These are phyloP conservation scores for Pseudopyricularia javanii DNA, from an alignment of 2,329 filamentous ascomycete genomes.

Conservation along the genomic window DNA sequence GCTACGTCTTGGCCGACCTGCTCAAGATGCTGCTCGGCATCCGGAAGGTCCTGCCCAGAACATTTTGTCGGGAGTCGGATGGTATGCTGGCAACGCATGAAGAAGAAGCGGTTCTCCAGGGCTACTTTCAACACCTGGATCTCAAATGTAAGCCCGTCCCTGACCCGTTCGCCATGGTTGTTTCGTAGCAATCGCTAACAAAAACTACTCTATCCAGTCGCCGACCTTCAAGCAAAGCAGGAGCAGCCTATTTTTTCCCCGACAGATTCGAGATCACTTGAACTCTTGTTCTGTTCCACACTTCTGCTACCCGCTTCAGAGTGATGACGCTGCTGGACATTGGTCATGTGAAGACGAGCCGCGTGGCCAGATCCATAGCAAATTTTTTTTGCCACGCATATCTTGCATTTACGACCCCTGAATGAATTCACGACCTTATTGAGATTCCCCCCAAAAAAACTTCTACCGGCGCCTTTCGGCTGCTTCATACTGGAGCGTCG, in stretches of 20 bases:
- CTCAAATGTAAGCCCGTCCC: conserved; percentile 39
- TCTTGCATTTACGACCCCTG: conserved; percentile 1
- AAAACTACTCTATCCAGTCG: conserved; percentile 13
- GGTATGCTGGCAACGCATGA: conserved; percentile 34
- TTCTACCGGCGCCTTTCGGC: not conserved
- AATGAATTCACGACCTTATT: not conserved
- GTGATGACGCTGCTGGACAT: not conserved
- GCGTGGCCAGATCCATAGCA: not conserved
- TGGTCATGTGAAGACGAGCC: not conserved
- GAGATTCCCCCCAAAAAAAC: not conserved
- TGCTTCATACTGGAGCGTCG: not conserved
- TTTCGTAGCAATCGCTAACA: not conserved
- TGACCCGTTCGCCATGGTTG: not conserved
- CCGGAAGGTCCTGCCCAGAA: conserved; percentile 44
- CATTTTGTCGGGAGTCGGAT: conserved; percentile 27
- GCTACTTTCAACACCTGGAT: conserved; percentile 43
- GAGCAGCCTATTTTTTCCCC: conserved; percentile 39
- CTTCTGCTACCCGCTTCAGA: conserved; percentile 21
- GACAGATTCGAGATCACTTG: conserved; percentile 31
- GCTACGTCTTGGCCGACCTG: conserved; percentile 43
- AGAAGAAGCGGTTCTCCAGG: conserved; percentile 28
- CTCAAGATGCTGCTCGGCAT: conserved; percentile 51
- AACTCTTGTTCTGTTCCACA: conserved; percentile 30
- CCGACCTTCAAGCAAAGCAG: conserved; percentile 30
- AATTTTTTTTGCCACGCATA: not conserved